Evolutionary conservation across 2,329 filamentous ascomycete genomes (phyloP).

Genomic region (Alternaria alternata): DNA sequence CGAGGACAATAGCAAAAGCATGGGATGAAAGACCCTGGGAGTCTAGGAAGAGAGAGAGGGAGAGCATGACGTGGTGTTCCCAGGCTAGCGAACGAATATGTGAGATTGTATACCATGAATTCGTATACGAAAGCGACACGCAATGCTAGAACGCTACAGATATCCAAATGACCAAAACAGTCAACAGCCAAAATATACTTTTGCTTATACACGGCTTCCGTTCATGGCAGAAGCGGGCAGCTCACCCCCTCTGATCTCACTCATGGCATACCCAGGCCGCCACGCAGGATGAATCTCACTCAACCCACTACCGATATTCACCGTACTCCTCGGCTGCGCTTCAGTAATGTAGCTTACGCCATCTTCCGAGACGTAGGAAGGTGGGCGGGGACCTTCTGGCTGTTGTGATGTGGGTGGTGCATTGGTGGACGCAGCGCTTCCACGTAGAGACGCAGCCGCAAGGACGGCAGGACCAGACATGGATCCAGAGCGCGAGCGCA

Average conservation of each 20-base stretch:
- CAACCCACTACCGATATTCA: slow-evolving; percentile 17
- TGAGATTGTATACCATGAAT: neutral
- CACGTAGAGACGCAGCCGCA: neutral
- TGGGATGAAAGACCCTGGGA: neutral
- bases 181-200: neutral
- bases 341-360: slow-evolving; percentile 77
- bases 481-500: slow-evolving; percentile 13
- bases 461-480: neutral
- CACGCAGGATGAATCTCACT: slow-evolving; percentile 51
- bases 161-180: neutral
- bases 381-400: slow-evolving; percentile 63
- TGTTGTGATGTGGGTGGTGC: neutral
- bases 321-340: slow-evolving; percentile 58
- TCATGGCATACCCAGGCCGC: slow-evolving; percentile 45
- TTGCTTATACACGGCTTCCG: neutral
- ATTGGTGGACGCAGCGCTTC: neutral
- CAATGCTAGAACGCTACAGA: slow-evolving; percentile 5
- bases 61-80: neutral
- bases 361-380: slow-evolving; percentile 79
- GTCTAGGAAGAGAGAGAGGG: neutral
- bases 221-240: slow-evolving; percentile 10
- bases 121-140: neutral
- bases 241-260: slow-evolving; percentile 31
- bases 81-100: neutral
- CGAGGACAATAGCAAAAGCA: neutral